A percentile compares a stretch with the other conserved stretches of the same genome.
phyloP scores from a whole-genome alignment of 768 basidiomycete genomes.

The Naganishia randhawae region DNA sequence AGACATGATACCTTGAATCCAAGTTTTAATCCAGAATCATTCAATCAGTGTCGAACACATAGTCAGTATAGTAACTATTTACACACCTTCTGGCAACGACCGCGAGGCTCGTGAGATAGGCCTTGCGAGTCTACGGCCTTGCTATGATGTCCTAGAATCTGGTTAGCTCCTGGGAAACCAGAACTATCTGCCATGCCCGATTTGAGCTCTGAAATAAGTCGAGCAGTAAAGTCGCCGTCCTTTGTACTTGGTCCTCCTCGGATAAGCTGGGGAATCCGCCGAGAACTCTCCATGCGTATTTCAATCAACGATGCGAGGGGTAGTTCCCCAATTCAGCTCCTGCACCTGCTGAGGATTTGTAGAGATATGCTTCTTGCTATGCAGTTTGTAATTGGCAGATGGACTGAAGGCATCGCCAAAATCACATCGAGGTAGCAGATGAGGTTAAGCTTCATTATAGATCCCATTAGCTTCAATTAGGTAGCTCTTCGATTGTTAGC shows the following conservation, averaged over 20 bases:
- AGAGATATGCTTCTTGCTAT: not conserved
- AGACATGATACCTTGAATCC: not conserved
- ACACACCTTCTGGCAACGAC: not conserved
- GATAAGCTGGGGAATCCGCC: not conserved
- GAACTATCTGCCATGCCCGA: not conserved
- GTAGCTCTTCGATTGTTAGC: too few species aligned
- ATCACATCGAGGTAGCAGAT: slow-evolving; percentile 4
- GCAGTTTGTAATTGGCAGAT: not conserved
- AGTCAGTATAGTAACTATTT: not conserved
- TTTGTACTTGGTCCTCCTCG: not conserved
- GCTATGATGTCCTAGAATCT: too few species aligned
- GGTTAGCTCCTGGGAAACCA: not conserved
- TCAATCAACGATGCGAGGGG: not conserved
- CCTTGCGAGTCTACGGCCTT: not conserved
- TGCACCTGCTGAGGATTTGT: not conserved
- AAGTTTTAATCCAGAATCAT: not conserved
- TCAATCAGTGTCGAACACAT: not conserved
- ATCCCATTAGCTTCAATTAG: too few species aligned
- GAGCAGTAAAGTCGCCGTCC: not conserved
- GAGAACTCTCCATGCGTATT: not conserved
- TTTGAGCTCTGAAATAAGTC: not conserved
- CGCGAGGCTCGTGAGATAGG: not conserved
- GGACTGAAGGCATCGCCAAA: slow-evolving; percentile 6
- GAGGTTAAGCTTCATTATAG: too few species aligned
- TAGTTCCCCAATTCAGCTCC: slow-evolving; percentile 4